These are phyloP conservation scores for Fusarium brevicatenulatum DNA, from an alignment of 2,329 filamentous ascomycete genomes.

Conservation along the genomic window DNA sequence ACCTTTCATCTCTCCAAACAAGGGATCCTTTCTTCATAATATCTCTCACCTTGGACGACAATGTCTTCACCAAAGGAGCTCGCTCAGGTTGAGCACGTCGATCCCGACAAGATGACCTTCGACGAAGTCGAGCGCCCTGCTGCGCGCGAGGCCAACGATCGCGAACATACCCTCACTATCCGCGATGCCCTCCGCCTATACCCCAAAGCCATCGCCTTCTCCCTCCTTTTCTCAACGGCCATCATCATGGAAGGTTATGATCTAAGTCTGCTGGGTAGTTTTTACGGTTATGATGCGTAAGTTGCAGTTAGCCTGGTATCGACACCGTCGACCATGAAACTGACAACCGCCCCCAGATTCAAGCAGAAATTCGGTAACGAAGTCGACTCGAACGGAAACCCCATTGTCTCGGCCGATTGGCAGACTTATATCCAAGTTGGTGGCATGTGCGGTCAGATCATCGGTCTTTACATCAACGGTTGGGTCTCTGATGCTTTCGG, in stretches of 20 bases:
- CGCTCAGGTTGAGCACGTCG: constrained; percentile 21
- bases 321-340: constrained; percentile 34
- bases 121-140: constrained; percentile 11
- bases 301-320: constrained; percentile 42
- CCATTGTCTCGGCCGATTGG: constrained; percentile 15
- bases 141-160: constrained; percentile 14
- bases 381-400: constrained; percentile 12
- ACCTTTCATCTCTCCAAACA: neutral
- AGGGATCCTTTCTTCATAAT: neutral
- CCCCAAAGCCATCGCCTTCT: constrained; percentile 50
- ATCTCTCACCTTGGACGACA: neutral
- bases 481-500: constrained; percentile 16
- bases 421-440: constrained; percentile 25
- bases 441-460: constrained; percentile 23
- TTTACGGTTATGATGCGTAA: constrained; percentile 47
- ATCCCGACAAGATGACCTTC: constrained; percentile 11
- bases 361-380: constrained; percentile 25
- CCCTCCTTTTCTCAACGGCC: constrained; percentile 50
- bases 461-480: constrained; percentile 21
- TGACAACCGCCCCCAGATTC: neutral
- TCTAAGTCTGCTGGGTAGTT: constrained; percentile 41
- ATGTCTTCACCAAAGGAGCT: constrained; percentile 17
- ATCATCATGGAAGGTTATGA: constrained; percentile 52
- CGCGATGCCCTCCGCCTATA: constrained; percentile 52
- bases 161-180: constrained; percentile 48